Base-by-base conservation (phyloP, 176 grass and related monocot genomes). In the Coix lacrymajobi region DNA sequence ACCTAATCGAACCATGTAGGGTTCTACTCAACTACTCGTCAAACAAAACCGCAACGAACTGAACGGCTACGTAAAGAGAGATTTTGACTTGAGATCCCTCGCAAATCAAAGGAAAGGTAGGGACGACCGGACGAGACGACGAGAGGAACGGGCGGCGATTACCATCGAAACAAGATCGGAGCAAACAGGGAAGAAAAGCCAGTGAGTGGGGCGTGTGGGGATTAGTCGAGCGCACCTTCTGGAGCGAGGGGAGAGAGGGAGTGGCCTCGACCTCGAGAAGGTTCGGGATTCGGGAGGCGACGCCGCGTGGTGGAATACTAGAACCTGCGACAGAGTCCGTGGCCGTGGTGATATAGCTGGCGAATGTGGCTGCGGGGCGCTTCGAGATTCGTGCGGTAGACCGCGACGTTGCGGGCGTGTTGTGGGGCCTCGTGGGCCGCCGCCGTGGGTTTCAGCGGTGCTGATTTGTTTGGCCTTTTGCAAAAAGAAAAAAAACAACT, bases 241-340 rank as follows among this genome's bases (percentile, higher is more conserved):
- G 29, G 19, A 1, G 46, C 22, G 2, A 22, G 65, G 8, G 32
- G 7, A 14, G 51, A 11, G 8, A 13, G 73, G 6, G 7, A 4
- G 75, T 13, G 25, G 41, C n/a, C 54, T 58, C 54, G 54, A 11
- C 56, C 70, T 76, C 77, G 70, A 81, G 87, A 85, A 81, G 62
- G 41, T 81, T 89, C 87, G 17, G 15, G 75, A n/a, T 29, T 56
- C 75, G 44, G 81, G 39, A 40, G n/a, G 38, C 30, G 48, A 62
- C 79, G 79, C 62, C 85, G 85, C 71, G 76, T 61, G 73, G 66
- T 26, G 48, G 81, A 63, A 38, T 22, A 4, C 20, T 25, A 4
- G 71, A 73, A 51, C 15, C 19, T 34, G 28, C 61, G 61, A 33
- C 28, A 33, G 39, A 20, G 3, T 11, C 8, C 3, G 4, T 0